Evolutionary conservation across 2,329 filamentous ascomycete genomes (phyloP).

Genomic region (Pyrenochaeta sp.): DNA sequence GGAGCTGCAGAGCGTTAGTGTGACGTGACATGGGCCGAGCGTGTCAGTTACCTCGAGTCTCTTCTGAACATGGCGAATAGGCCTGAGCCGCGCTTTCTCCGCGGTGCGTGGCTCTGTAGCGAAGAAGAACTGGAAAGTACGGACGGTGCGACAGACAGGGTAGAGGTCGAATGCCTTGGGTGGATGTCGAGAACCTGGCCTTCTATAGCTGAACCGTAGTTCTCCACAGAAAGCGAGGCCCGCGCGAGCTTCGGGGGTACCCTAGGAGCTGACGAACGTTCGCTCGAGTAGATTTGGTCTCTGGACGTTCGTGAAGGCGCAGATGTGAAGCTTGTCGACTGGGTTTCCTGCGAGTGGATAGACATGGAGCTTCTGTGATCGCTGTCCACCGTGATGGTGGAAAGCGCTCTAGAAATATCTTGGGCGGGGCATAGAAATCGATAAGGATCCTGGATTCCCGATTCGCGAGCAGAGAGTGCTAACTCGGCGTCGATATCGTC

Average conservation of each 20-base stretch:
- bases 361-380: conserved; percentile 45
- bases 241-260: conserved; percentile 24
- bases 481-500: conserved; percentile 43
- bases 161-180: conserved; percentile 36
- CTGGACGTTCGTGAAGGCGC: conserved; percentile 44
- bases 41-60: conserved; percentile 34
- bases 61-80: conserved; percentile 46
- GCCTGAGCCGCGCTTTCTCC: conserved; percentile 39
- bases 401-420: conserved; percentile 38
- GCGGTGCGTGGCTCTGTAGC: conserved; percentile 20
- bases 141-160: conserved; percentile 29
- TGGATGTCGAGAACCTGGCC: conserved; percentile 21
- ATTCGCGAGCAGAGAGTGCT: conserved; percentile 35
- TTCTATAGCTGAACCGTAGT: conserved; percentile 24
- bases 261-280: conserved; percentile 28
- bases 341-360: conserved; percentile 46
- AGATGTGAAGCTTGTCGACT: conserved; percentile 46
- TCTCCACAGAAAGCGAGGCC: conserved; percentile 29
- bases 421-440: conserved; percentile 35
- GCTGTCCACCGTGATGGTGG: conserved; percentile 41
- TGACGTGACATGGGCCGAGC: background rate
- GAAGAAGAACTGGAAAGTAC: conserved; percentile 33
- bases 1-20: conserved; percentile 32
- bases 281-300: conserved; percentile 32
- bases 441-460: conserved; percentile 46